These are phyloP conservation scores for Aspergillus saccharolyticus DNA, from an alignment of 495 filamentous ascomycete genomes.

Conservation along the genomic window DNA sequence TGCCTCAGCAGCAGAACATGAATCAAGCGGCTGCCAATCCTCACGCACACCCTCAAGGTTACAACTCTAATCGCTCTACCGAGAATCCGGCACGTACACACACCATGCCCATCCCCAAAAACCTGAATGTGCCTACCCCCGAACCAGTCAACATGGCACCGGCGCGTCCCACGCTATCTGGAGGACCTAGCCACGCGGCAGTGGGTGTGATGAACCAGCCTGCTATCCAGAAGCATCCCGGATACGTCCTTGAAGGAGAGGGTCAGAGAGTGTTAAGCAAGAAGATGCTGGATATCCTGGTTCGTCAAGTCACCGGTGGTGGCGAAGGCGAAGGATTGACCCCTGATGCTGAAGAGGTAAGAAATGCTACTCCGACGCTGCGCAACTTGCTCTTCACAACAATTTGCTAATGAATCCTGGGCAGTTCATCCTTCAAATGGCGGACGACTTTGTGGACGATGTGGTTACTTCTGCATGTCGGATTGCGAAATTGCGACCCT, in stretches of 20 bases:
- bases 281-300: constrained; percentile 93
- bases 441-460: constrained; percentile 91
- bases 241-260: constrained; percentile 80
- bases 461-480: constrained; percentile 82
- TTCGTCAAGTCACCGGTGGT: constrained; percentile 85
- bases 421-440: constrained; percentile 80
- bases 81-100: constrained; percentile 45
- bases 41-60: constrained; percentile 50
- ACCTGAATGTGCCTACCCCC: constrained; percentile 62
- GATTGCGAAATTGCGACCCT: constrained; percentile 87
- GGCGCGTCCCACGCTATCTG: constrained; percentile 71
- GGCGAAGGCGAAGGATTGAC: constrained; percentile 66
- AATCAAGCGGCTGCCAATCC: constrained; percentile 31
- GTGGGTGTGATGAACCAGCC: constrained; percentile 83
- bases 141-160: constrained; percentile 65
- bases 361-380: constrained; percentile 12
- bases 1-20: constrained; percentile 31
- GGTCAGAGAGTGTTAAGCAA: constrained; percentile 86
- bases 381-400: constrained; percentile 2
- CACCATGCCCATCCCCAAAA: constrained; percentile 75
- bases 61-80: constrained; percentile 43
- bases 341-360: constrained; percentile 92
- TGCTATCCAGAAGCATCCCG: constrained; percentile 71
- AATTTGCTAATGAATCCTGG: constrained; percentile 13
- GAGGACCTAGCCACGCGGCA: constrained; percentile 64